These are phyloP conservation scores for Jamesozyma gamospora DNA, from an alignment of 805 yeast genomes.

Conservation along the genomic window DNA sequence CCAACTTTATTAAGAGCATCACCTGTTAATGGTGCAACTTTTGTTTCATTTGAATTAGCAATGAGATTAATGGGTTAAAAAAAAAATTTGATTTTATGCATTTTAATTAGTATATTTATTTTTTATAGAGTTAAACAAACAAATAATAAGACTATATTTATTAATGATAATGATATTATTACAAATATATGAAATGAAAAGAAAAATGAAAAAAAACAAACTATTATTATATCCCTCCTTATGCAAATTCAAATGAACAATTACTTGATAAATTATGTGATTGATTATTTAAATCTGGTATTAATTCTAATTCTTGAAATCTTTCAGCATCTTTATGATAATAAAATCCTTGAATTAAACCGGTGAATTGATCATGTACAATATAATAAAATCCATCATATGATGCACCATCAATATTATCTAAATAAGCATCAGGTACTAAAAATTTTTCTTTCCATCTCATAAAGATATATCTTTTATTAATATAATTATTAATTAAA, in stretches of 20 bases:
- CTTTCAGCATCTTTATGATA: conserved; percentile 73
- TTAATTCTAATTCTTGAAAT: conserved; percentile 61
- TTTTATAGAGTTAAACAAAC: not conserved
- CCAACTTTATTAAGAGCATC: conserved; percentile 95
- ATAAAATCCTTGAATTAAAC: conserved; percentile 70
- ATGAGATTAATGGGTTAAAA: conserved; percentile 53
- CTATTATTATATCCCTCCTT: not conserved
- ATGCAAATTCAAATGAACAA: conserved; percentile 19
- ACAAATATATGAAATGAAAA: not conserved
- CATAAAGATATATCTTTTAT: conserved; percentile 60
- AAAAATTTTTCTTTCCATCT: conserved; percentile 90
- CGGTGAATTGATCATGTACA: conserved; percentile 68
- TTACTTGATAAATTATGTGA: conserved; percentile 1
- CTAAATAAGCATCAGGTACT: conserved; percentile 62
- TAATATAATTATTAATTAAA: conserved; percentile 21
- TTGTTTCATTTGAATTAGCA: conserved; percentile 84
- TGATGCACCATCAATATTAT: conserved; percentile 52
- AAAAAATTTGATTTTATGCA: not conserved
- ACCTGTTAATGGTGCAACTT: conserved; percentile 96
- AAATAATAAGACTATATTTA: not conserved
- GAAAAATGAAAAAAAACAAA: not conserved
- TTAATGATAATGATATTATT: not conserved
- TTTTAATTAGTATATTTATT: not conserved
- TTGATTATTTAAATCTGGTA: conserved; percentile 7
- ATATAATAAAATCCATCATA: conserved; percentile 90